Conservation (phyloP, 148 eudicot species). For the Gaultheria prostrata region DNA sequence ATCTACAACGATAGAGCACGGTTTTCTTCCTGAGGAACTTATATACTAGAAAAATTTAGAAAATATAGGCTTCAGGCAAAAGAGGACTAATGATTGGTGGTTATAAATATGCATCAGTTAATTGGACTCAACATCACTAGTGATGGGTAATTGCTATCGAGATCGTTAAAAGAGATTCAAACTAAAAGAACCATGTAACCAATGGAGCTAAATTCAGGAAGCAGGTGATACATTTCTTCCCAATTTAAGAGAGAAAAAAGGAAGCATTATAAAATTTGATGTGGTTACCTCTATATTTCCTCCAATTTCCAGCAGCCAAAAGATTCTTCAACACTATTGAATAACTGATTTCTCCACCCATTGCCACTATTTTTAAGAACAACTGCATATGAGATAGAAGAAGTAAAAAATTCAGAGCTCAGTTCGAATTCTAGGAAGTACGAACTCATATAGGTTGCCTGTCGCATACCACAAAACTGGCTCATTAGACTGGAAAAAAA, state of each 20-base stretch:
- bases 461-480: not conserved
- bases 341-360: constrained; percentile 69
- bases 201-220: constrained; percentile 11
- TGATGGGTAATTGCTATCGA: not conserved
- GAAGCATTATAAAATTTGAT: not conserved
- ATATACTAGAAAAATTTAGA: not conserved
- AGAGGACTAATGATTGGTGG: not conserved
- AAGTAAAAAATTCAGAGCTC: not conserved
- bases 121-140: not conserved
- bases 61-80: not conserved
- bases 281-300: constrained; percentile 85
- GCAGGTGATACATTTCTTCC: not conserved
- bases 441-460: not conserved
- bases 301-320: constrained; percentile 87
- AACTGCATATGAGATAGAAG: constrained; percentile 44
- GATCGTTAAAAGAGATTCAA: not conserved
- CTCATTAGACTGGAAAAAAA: not conserved
- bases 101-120: not conserved
- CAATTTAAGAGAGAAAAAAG: not conserved
- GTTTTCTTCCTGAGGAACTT: not conserved
- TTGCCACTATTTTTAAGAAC: constrained; percentile 75
- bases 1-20: not conserved
- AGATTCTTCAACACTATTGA: constrained; percentile 70
- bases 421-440: not conserved
- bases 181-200: not conserved